A percentile compares a stretch with the other conserved stretches of the same genome.
phyloP scores from a whole-genome alignment of 108 stramenopile species.

The Skeletonema marinoi region DNA sequence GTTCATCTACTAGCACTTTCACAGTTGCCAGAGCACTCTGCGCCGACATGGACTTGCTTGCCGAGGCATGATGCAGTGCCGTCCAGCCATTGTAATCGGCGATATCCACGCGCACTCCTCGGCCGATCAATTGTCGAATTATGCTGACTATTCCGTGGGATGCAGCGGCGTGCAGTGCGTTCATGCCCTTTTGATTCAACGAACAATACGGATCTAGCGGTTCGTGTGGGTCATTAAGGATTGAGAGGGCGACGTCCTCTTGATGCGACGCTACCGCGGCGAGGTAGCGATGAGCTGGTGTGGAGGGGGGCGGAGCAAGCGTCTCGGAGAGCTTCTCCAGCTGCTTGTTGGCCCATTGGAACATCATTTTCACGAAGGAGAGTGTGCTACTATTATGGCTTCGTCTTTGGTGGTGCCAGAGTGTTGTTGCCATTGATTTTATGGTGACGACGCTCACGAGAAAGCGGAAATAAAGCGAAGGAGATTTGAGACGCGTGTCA shows the following conservation, averaged over 20 bases:
- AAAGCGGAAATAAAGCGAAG: no score
- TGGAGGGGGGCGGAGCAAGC: conserved; percentile 82
- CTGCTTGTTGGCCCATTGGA: conserved; percentile 74
- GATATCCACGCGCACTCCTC: conserved; percentile 51
- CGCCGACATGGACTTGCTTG: conserved; percentile 25
- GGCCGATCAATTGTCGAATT: conserved; percentile 46
- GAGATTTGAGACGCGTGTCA: no score
- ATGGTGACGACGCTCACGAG: no score
- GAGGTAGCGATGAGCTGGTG: conserved; percentile 44
- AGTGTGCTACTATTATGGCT: background rate
- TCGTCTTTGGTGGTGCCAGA: no score
- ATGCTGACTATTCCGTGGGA: conserved; percentile 38
- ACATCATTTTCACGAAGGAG: conserved; percentile 41
- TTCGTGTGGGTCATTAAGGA: conserved; percentile 30
- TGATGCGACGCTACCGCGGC: conserved; percentile 36
- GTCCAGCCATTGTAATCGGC: conserved; percentile 70
- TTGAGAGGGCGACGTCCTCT: conserved; percentile 25
- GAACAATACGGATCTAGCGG: conserved; percentile 3
- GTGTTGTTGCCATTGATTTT: no score
- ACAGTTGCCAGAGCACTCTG: conserved; percentile 32
- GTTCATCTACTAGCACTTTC: conserved; percentile 65
- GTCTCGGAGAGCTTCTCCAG: conserved; percentile 72
- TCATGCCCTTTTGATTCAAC: conserved; percentile 52
- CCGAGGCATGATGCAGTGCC: conserved; percentile 75
- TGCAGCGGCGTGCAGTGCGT: conserved; percentile 75